Evolutionary conservation across 2,329 filamentous ascomycete species (phyloP).

Genomic region (Westerdykella aurantiaca): DNA sequence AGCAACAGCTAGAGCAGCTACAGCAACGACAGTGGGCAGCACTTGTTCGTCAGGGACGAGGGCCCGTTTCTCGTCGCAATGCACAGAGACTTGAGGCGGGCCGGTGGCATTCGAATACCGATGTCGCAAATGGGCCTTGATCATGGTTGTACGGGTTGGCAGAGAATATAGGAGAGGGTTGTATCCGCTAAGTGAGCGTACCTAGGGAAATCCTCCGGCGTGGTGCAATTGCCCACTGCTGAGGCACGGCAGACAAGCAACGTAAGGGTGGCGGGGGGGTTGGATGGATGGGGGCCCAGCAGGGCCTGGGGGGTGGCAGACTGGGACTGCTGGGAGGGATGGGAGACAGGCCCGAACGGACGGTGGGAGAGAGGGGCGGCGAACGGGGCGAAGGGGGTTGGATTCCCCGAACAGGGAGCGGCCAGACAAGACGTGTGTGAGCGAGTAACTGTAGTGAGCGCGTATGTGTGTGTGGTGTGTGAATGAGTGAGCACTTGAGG

Average conservation of each 20-base stretch:
- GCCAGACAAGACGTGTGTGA: too few species aligned
- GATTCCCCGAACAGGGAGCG: not conserved
- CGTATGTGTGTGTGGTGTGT: too few species aligned
- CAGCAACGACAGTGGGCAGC: too few species aligned
- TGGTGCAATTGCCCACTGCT: slow-evolving; percentile 18
- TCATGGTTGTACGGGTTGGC: slow-evolving; percentile 37
- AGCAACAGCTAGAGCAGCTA: too few species aligned
- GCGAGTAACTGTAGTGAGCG: too few species aligned
- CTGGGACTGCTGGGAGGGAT: slow-evolving; percentile 1
- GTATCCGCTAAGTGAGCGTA: slow-evolving; percentile 35
- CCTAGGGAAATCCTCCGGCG: slow-evolving; percentile 26
- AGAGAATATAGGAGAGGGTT: slow-evolving; percentile 33
- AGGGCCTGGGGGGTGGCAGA: not conserved
- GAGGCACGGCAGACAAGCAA: slow-evolving; percentile 27
- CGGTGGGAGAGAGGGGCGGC: slow-evolving; percentile 1
- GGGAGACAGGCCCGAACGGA: slow-evolving; percentile 3
- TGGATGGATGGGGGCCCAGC: slow-evolving; percentile 2
- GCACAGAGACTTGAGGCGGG: slow-evolving; percentile 29
- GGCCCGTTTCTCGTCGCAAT: slow-evolving; percentile 11
- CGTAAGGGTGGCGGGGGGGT: slow-evolving; percentile 25
- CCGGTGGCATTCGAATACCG: slow-evolving; percentile 30
- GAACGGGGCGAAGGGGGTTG: not conserved
- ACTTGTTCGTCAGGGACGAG: too few species aligned
- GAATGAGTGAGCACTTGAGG: too few species aligned
- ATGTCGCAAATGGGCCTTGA: slow-evolving; percentile 35